Base-by-base conservation (phyloP, 805 yeast species). In the Kuraishia molischiana region DNA sequence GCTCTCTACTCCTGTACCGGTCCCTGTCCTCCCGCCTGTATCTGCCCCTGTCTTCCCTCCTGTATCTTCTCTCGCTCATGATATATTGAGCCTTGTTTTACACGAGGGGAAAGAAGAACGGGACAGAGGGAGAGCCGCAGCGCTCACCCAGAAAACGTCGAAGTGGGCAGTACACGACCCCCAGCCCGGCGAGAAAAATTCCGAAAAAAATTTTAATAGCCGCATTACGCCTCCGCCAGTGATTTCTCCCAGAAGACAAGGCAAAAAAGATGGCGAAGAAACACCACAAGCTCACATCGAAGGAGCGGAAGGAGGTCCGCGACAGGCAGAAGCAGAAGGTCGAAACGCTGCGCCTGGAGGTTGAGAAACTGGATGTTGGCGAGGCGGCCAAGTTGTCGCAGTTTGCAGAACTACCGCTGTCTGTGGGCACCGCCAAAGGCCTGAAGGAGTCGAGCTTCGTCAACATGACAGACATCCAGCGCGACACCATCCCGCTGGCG, bases 381-480 rank as follows among this genome's bases (percentile, higher is more conserved):
- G 47, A 47, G n/a, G 40, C 47, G 15, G 45, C 46, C 19, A 40
- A 59, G 18, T 53, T 69, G 3, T 54, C 69, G 3, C 77, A 74
- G 44, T 87, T 87, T 54, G 67, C 69, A 37, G 89, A 89, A 41
- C 66, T 89, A n/a, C 96, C 97, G 6, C 55, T 89, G 21, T 72
- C 87, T 3, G 53, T 62, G 6, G 63, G 65, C 3, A 80, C 95
- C 11, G 48, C 78, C 10, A 69, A 69, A 42, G 97, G 97, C 2
- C 61, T 92, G 30, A 76, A 72, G 42, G 84, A 77, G 38, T 69
- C 94, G n/a, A 81, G 85, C 37, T 92, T 81, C 55, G 67, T 83
- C 2, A 69, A 76, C 9, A 58, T 89, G 64, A 92, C 98, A 0
- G 95, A 84, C 32, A 85, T 92, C 41, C 99, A 92, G 51, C 74